These are phyloP conservation scores for Phytophthora sp. DNA, from an alignment of 352 stramenopile genomes.

Conservation along the genomic window DNA sequence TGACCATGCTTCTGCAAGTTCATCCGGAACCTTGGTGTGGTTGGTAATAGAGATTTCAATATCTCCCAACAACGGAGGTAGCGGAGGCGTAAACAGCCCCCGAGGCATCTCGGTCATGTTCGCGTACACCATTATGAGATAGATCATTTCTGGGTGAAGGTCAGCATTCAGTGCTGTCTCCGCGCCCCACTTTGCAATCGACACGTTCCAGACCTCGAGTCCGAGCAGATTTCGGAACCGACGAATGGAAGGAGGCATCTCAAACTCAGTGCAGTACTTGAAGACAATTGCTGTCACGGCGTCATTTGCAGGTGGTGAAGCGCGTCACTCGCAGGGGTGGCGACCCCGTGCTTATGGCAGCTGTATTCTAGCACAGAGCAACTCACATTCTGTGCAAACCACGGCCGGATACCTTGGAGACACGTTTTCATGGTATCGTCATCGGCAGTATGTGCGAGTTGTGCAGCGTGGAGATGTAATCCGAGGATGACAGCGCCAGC, in stretches of 20 bases:
- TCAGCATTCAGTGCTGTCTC: constrained; percentile 36
- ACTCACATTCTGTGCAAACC: constrained; percentile 34
- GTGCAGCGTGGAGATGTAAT: constrained; percentile 1
- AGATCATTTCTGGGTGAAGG: constrained; percentile 30
- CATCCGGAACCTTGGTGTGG: constrained; percentile 20
- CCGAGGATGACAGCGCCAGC: neutral
- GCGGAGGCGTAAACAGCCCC: constrained; percentile 26
- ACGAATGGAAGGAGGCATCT: constrained; percentile 30
- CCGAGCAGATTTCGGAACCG: constrained; percentile 48
- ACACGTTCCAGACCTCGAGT: constrained; percentile 64
- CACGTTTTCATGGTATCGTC: constrained; percentile 3
- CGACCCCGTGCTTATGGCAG: constrained; percentile 23
- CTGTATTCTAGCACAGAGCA: constrained; percentile 43
- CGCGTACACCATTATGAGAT: constrained; percentile 40
- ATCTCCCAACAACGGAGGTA: constrained; percentile 41
- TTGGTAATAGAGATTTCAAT: constrained; percentile 44
- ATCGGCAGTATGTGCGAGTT: neutral
- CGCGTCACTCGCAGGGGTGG: neutral
- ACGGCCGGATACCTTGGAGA: constrained; percentile 31
- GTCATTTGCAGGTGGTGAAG: constrained; percentile 28
- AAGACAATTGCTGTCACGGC: constrained; percentile 37
- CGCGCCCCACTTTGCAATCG: constrained; percentile 34
- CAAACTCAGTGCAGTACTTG: constrained; percentile 41
- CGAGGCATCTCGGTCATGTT: constrained; percentile 50
- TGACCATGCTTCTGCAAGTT: constrained; percentile 31